Evolutionary conservation across 2,329 filamentous ascomycete species (phyloP).

Genomic region (Amauroascus verrucosus): DNA sequence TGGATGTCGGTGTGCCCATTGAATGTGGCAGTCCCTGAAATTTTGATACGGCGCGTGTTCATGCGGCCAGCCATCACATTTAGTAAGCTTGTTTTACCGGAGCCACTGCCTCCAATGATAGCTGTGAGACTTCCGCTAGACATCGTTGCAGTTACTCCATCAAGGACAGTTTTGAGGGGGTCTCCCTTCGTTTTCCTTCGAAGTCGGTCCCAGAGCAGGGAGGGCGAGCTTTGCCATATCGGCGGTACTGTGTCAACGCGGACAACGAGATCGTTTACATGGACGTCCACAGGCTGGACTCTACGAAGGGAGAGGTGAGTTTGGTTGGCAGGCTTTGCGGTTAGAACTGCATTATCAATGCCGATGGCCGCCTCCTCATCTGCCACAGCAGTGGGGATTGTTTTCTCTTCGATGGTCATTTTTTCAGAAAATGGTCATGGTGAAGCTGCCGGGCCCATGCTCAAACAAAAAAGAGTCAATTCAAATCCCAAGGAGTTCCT

Average conservation of each 20-base stretch:
- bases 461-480: not conserved
- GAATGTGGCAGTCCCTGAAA: slow-evolving; percentile 49
- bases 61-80: slow-evolving; percentile 63
- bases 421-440: not conserved
- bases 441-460: not conserved
- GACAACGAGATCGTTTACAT: slow-evolving; percentile 28
- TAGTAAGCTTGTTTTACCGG: slow-evolving; percentile 61
- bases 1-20: slow-evolving; percentile 49
- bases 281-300: slow-evolving; percentile 33
- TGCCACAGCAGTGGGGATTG: not conserved
- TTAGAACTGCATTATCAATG: not conserved
- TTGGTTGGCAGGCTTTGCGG: not conserved
- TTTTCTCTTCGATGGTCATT: not conserved
- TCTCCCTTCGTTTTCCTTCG: slow-evolving; percentile 21
- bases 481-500: not conserved
- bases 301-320: slow-evolving; percentile 31
- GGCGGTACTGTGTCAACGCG: slow-evolving; percentile 26
- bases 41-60: slow-evolving; percentile 43
- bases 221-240: slow-evolving; percentile 26
- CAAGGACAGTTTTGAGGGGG: slow-evolving; percentile 44
- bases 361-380: slow-evolving; percentile 7
- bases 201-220: slow-evolving; percentile 26
- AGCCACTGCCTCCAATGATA: slow-evolving; percentile 64
- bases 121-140: slow-evolving; percentile 58
- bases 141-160: slow-evolving; percentile 55